Evolutionary conservation across 441 rosid species (phyloP), one percentile per base, ranked within the genome.

Genomic region (Pelargonium exstipulatum): DNA sequence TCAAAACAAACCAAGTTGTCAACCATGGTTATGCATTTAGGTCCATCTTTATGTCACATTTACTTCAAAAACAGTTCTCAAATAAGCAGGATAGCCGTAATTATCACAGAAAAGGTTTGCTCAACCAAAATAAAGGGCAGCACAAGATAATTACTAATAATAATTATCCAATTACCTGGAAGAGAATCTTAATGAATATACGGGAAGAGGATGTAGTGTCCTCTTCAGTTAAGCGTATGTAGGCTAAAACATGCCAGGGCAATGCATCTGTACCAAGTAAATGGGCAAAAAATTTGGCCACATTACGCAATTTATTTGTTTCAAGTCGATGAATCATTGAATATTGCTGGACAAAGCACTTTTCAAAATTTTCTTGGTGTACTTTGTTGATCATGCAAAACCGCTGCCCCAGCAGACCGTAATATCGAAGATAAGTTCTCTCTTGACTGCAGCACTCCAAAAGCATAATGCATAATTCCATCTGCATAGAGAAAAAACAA

Each of bases 361-460:
- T 86, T 72, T 95, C 97, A 57, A 91, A 91, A 73, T 91, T 88
- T 65, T 90, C 96, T 77, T 90, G 96, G 72, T 91, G 70, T 4
- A 88, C 83, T 85, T 86, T 91, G 81, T 91, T 88, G 76, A 92
- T 88, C 89, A 87, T 90, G 82, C 97, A 90, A 78, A 95, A 90
- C 37, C 98, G 85, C 84, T 91, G 94, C 55, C 98, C 97, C 69
- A 90, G 70, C 57, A 95, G 87, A 70, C 97, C 98, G 37, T 91
- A 92, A 78, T 88, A 87, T 2, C 95, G 87, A 29, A 86, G 96
- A 65, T 95, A 90, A 60, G 98, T 92, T 78, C 95, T 88, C 86
- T 88, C 98, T 68, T 92, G 97, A 74, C 92, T 83, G 84, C 94
- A 94, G 75, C 99, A 94, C 71, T 94, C 99, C 85, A 94, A 74